Evolutionary conservation across 192 early-diverging fungal genomes (phyloP), one percentile per base, ranked within the genome.

Genomic region (Rhizoclosmatium globosum): DNA sequence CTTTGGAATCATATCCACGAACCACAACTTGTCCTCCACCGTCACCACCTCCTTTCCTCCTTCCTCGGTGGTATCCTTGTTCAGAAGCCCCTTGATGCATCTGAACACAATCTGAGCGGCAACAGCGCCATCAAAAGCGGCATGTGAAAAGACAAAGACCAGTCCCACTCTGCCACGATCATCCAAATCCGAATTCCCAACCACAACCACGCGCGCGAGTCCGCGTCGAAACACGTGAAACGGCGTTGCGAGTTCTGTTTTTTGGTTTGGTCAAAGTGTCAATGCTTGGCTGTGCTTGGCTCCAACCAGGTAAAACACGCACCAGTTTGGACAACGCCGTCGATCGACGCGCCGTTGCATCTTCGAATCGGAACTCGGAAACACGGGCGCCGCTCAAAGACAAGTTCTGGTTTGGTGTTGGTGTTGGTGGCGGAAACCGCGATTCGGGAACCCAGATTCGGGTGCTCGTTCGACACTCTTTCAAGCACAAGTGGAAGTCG

Each of bases 71-170:
- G 41, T 15, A 23, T 39, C 19, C 62, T 64, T 64, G 62, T 64
- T 11, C 62, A 23, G 31, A 13, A 38, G 62, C 62, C 13, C 13
- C 21, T 64, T 64, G 21, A 66, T 56, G 19, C 41, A 77, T 1
- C 39, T 31, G 17, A 23, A 17, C 4, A 68, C 21, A 42, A 77
- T 68, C 1, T 45, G n/a, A 13, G 64, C 23, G 2, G 64, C 76
- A 39, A 3, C 42, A 3, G 23, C 42, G 15, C 46, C 76, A 41
- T 77, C 76, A 43, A 77, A 77, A 6, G 64, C 76, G 39, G 23
- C 41, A 38, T 68, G 76, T 31, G 76, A 64, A 21, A 77, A 66
- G 13, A 65, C 53, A 23, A 77, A 77, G 4, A 77, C 50, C 2
- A 77, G 23, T 13, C 19, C 50, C 41, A 23, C 9, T 3, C 23